Evolutionary conservation across 768 basidiomycete genomes (phyloP), one percentile per base, ranked within the genome.

Genomic region (Psilocybe cubensis): DNA sequence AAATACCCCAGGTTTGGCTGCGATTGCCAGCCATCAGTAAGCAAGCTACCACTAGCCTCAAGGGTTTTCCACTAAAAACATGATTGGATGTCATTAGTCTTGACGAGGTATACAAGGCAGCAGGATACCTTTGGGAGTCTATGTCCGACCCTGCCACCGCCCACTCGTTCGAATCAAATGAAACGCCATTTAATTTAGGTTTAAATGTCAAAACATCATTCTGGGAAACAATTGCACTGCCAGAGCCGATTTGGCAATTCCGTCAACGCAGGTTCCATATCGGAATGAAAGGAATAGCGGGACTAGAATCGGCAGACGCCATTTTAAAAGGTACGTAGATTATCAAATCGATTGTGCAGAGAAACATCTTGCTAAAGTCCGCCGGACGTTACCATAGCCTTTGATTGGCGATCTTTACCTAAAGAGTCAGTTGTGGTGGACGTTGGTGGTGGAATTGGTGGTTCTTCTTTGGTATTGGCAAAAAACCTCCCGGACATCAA

Each of bases 361-460:
- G 11, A 9, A 40, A 51, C n/a, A 21, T 25, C 7, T 27, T 21
- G n/a, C 14, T 11, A 17, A 38, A 14, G 14, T 33, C 31, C 31
- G 3, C 14, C 9, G 31, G 3, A n/a, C 20, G 3, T 2, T 17
- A 28, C 45, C 33, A 20, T 57, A 89, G 88, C 78, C 1, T 88
- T 86, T 62, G 78, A 83, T 38, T 90, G 88, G 83, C 63, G 72
- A 17, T 66, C 76, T 5, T 75, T 90, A 25, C 76, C 77, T 0
- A 66, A 67, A n/a, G 80, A 78, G 11, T 76, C 82, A 8, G 66
- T 83, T 3, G 73, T 89, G 11, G 81, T 89, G 4, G 88, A 90
- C 54, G 86, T 89, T 2, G 88, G 88, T 1, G 88, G 88, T 12
- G 88, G 88, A 3, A 83, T 89, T 29, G 88, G 88, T 14, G 74